A percentile compares a stretch with the other conserved stretches of the same genome.
Conservation (phyloP, 305 asterid genomes). For the Stenogyne calaminthoides region DNA sequence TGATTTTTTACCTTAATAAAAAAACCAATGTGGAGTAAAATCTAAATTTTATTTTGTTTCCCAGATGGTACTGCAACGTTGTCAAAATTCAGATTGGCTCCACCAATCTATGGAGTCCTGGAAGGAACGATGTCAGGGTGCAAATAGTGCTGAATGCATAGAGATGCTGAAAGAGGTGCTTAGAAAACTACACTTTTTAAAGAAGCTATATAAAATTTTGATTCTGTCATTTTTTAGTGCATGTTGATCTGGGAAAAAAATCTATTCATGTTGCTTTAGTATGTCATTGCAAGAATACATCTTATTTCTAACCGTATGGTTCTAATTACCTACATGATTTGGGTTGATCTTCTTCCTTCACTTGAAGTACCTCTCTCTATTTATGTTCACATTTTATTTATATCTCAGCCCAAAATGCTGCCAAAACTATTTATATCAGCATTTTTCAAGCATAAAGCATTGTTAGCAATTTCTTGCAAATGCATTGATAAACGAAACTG, state of each 20-base stretch:
- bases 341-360: conserved; percentile 5
- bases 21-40: conserved; percentile 23
- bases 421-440: not conserved
- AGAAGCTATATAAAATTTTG: not conserved
- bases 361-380: not conserved
- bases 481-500: not conserved
- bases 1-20: conserved; percentile 14
- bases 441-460: not conserved
- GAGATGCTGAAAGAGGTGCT: conserved; percentile 91
- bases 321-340: conserved; percentile 18
- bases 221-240: conserved; percentile 25
- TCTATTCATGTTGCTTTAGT: conserved; percentile 16
- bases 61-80: conserved; percentile 81
- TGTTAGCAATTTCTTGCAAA: not conserved
- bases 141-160: conserved; percentile 77
- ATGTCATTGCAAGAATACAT: not conserved
- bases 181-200: conserved; percentile 21
- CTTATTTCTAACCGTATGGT: conserved; percentile 10
- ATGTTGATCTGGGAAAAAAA: conserved; percentile 25
- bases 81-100: conserved; percentile 62
- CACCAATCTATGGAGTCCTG: conserved; percentile 62
- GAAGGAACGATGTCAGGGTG: conserved; percentile 76
- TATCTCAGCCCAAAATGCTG: conserved; percentile 3
- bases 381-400: not conserved
- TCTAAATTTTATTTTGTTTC: conserved; percentile 21